Evolutionary conservation across 495 filamentous ascomycete species (phyloP), one percentile per base, ranked within the genome.

Genomic region (Talaromyces nanjingensis): DNA sequence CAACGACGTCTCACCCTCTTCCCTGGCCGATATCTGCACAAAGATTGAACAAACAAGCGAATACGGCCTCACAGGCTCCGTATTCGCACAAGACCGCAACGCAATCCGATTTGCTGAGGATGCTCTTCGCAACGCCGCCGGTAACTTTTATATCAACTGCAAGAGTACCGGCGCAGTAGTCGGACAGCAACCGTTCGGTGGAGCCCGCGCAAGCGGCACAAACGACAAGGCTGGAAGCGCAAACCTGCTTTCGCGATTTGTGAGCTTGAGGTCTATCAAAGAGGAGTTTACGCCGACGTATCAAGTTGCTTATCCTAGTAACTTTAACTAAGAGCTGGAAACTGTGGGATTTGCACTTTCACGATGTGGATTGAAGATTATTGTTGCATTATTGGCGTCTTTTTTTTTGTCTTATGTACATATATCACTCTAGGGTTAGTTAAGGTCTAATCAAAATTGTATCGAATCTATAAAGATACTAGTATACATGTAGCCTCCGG

Each of bases 61-160:
- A 64, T 96, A 96, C 73, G 91, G 83, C 11, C 83, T 96, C 64
- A 93, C 91, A 12, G 91, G 91, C 11, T 82, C 88, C 29, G 79
- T 96, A 56, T 96, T 96, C 71, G 88, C 91, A 3, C 74, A 83
- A 55, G 89, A 93, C 73, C 84, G 90, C 22, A 77, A 77, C 54
- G 89, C 84, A 20, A 74, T 93, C 63, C 81, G 83, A 16, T 70
- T 82, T 39, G 91, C 91, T 4, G 87, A 92, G 72, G 84, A 93
- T 53, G 83, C 78, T 62, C 85, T 96, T 62, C 85, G 87, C 68
- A 89, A 92, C 70, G 76, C 90, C 3, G 89, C 91, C 37, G 91
- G 91, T 20, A 96, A 96, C 77, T 96, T 93, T 76, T 96, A 96
- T 74, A 86, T 96, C 77, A 96, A 96, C 79, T 91, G 89, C 80